Conservation (phyloP, 2,329 filamentous ascomycete genomes). For the Scopulariopsis brevicaulis region DNA sequence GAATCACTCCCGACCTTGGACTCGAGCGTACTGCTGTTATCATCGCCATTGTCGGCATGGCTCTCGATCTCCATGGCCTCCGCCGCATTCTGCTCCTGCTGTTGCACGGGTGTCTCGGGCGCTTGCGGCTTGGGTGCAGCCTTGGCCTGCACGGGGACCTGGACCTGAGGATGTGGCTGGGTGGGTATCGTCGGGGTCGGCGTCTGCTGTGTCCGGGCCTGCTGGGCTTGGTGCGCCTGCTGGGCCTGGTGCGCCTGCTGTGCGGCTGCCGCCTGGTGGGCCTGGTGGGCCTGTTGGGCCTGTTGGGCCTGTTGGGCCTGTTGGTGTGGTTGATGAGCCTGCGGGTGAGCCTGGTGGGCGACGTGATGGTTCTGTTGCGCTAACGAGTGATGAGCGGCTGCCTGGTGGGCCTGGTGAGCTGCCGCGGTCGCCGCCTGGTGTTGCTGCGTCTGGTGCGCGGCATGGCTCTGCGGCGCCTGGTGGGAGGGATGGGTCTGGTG, state of each 20-base stretch:
- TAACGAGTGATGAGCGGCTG: background rate
- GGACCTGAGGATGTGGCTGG: constrained; percentile 14
- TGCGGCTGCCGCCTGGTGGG: constrained; percentile 4
- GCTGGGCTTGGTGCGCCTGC: constrained; percentile 8
- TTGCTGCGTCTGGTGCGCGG: constrained; percentile 12
- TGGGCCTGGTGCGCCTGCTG: constrained; percentile 6
- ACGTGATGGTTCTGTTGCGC: constrained; percentile 2
- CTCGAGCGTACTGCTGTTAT: constrained; percentile 29
- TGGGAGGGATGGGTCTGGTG: constrained; percentile 10
- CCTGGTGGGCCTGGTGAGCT: constrained; percentile 4
- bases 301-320: constrained; percentile 16
- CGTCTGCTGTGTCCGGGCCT: constrained; percentile 14
- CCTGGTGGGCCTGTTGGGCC: constrained; percentile 2
- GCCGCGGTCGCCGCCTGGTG: constrained; percentile 4
- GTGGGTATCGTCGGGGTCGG: constrained; percentile 15
- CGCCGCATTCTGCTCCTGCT: constrained; percentile 28
- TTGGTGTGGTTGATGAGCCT: constrained; percentile 16
- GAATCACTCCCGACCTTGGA: constrained; percentile 35
- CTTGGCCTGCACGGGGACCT: constrained; percentile 9
- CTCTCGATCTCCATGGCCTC: constrained; percentile 43
- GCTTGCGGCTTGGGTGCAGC: constrained; percentile 6
- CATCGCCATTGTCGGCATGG: constrained; percentile 32
- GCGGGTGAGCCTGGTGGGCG: constrained; percentile 4
- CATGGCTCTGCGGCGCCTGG: constrained; percentile 13
- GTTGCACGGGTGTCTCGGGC: constrained; percentile 21